Base-by-base conservation (phyloP, 176 grass and related monocot species). In the Musa schizocarpa region DNA sequence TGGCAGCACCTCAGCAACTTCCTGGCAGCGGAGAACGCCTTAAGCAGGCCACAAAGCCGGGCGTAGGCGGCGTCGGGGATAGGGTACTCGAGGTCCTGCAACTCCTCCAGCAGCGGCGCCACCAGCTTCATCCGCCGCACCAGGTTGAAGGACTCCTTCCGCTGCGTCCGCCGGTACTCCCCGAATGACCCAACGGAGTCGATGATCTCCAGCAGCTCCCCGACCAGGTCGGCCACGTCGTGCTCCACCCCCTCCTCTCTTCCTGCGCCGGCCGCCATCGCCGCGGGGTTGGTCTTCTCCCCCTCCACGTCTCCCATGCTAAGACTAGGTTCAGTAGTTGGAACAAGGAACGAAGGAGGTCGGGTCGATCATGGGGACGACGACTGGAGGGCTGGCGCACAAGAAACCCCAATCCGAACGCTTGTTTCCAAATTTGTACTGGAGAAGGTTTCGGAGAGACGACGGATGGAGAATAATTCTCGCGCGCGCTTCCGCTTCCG, bases 101-200 rank as follows among this genome's bases (percentile, higher is more conserved):
- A 72, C 75, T 93, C 90, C 54, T 93, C 77, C 69, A 93, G 48
- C 50, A 93, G 69, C 9, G 85, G 87, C 22, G 80, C 80, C 72
- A 93, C 54, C 9, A 93, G 77, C 77, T 90, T 83, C 43, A 93
- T 78, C 87, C 87, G 78, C 0, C 91, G 87, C 0, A 83, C 74
- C 49, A 93, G 91, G 78, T 69, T 76, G 68, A 93, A 81, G 80
- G 76, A 86, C 52, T 90, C 91, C 85, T 93, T 93, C 65, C 83
- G 80, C 48, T 93, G 91, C 13, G 76, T 62, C 24, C 86, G 74
- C 1, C 86, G 78, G 69, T 82, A 92, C 34, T 89, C 90, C 1
- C 76, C 59, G 84, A 92, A 92, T 1, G 79, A 78, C 6, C 72
- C 69, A 11, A 82, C 90, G 0, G 81, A 51, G 13, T 55, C 65